Evolutionary conservation across 2,329 filamentous ascomycete species (phyloP).

Genomic region (Aureobasidium leucospermi): DNA sequence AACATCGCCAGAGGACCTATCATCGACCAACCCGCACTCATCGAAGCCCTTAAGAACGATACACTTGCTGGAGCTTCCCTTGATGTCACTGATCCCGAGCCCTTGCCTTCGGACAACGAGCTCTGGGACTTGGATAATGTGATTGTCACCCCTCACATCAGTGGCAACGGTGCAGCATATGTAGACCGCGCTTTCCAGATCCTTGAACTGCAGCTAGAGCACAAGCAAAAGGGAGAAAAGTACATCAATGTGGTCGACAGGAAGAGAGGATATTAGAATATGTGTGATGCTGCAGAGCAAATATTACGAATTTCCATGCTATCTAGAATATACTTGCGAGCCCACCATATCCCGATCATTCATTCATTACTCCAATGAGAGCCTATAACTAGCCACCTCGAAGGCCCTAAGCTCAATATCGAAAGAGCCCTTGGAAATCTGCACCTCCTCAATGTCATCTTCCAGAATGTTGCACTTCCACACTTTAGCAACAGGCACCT

Average conservation of each 20-base stretch:
- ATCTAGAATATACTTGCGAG: neutral
- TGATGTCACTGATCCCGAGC: slow-evolving; percentile 75
- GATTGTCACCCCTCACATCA: slow-evolving; percentile 62
- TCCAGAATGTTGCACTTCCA: slow-evolving; percentile 83
- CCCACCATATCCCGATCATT: neutral
- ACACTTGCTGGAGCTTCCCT: slow-evolving; percentile 61
- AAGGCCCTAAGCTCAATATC: slow-evolving; percentile 33
- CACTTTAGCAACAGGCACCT: slow-evolving; percentile 65
- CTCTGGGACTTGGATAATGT: slow-evolving; percentile 65
- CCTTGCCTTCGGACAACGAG: slow-evolving; percentile 58
- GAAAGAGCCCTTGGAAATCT: slow-evolving; percentile 36
- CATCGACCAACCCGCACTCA: slow-evolving; percentile 54
- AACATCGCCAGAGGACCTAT: slow-evolving; percentile 65
- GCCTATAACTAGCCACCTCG: slow-evolving; percentile 32
- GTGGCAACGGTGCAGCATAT: slow-evolving; percentile 48
- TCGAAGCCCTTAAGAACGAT: slow-evolving; percentile 52
- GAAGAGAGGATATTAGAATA: slow-evolving; percentile 50
- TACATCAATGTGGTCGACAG: slow-evolving; percentile 57
- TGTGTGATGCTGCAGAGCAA: neutral
- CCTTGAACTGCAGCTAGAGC: slow-evolving; percentile 49
- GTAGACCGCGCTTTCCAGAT: slow-evolving; percentile 51
- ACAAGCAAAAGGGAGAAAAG: slow-evolving; percentile 44
- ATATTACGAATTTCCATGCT: neutral
- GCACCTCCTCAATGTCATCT: slow-evolving; percentile 67
- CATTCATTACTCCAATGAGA: slow-evolving; percentile 22